A percentile compares a stretch with the other conserved stretches of the same genome.
phyloP scores from a whole-genome alignment of 164 flowering plant species.

The Tinospora cordifolia region DNA sequence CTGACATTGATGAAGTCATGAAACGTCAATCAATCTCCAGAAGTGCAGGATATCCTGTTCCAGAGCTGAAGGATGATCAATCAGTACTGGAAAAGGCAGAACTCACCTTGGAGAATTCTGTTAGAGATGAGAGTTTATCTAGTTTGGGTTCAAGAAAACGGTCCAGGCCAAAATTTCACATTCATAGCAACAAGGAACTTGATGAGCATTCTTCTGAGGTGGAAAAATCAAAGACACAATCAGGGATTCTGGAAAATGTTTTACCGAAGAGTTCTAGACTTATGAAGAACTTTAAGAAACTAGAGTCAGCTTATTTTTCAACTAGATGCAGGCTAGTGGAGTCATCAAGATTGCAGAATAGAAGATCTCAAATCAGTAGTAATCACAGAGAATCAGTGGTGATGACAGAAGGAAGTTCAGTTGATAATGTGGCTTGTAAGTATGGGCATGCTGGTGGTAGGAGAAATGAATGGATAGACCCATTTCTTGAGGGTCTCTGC shows the following conservation, averaged over 20 bases:
- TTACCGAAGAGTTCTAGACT: conserved; percentile 54
- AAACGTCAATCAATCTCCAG: conserved; percentile 42
- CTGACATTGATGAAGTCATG: conserved; percentile 71
- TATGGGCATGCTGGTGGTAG: conserved; percentile 29
- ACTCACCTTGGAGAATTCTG: conserved; percentile 20
- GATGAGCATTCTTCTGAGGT: conserved; percentile 28
- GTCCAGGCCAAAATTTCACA: conserved; percentile 32
- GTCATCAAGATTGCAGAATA: conserved; percentile 25
- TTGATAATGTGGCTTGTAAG: conserved; percentile 45
- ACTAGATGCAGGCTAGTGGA: conserved; percentile 51
- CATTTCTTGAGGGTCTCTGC: conserved; percentile 88
- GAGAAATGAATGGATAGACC: conserved; percentile 65
- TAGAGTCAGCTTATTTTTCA: conserved; percentile 75
- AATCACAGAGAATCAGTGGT: conserved; percentile 50
- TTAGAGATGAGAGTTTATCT: conserved; percentile 37
- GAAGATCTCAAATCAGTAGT: conserved; percentile 40
- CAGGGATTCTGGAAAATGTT: conserved; percentile 34
- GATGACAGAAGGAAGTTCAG: conserved; percentile 67
- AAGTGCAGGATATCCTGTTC: conserved; percentile 26
- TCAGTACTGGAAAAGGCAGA: conserved; percentile 25
- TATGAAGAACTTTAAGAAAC: conserved; percentile 77
- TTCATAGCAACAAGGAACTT: conserved; percentile 25
- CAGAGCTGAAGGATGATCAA: conserved; percentile 29
- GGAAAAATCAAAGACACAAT: conserved; percentile 23
- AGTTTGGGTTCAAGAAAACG: conserved; percentile 52